Percentiles rank a stretch among this genome's conserved stretches.
Conservation (phyloP, 768 basidiomycete genomes). For the Boletellus sp. region DNA sequence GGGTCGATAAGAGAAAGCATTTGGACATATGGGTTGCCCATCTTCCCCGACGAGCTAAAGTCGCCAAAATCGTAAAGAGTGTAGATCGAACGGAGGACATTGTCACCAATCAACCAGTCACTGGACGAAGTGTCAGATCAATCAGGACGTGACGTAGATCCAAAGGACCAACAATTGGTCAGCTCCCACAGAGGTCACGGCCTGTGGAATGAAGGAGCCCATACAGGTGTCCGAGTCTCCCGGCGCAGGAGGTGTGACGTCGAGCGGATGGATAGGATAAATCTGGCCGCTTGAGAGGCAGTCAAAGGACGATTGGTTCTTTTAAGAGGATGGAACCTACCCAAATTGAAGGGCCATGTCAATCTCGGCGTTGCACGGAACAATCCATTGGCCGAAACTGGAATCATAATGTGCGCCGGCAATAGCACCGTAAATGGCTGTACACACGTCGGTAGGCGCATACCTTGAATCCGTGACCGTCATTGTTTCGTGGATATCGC, state of each 20-base stretch:
- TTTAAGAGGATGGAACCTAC: constrained; percentile 40
- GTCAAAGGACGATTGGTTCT: constrained; percentile 11
- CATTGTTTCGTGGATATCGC: background rate
- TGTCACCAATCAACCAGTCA: constrained; percentile 83
- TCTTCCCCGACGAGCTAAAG: constrained; percentile 56
- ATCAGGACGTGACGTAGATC: background rate
- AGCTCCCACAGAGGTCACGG: constrained; percentile 46
- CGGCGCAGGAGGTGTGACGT: constrained; percentile 52
- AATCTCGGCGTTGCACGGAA: constrained; percentile 73
- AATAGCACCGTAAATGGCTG: constrained; percentile 66
- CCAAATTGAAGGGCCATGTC: constrained; percentile 76
- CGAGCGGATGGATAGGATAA: constrained; percentile 77
- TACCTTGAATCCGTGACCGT: constrained; percentile 45
- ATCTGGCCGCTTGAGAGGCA: constrained; percentile 54
- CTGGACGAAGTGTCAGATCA: constrained; percentile 34
- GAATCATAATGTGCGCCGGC: constrained; percentile 59
- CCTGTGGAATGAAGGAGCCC: constrained; percentile 72
- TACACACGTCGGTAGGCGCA: constrained; percentile 57
- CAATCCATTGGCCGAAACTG: constrained; percentile 55
- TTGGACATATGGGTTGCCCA: constrained; percentile 78
- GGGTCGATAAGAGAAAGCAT: constrained; percentile 68
- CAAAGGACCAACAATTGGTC: constrained; percentile 59
- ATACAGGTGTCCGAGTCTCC: constrained; percentile 52
- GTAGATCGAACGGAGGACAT: constrained; percentile 78
- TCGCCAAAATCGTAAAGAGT: constrained; percentile 84